phyloP scores from a whole-genome alignment of 1,139 yeast species.

The Taphrina pruni region DNA sequence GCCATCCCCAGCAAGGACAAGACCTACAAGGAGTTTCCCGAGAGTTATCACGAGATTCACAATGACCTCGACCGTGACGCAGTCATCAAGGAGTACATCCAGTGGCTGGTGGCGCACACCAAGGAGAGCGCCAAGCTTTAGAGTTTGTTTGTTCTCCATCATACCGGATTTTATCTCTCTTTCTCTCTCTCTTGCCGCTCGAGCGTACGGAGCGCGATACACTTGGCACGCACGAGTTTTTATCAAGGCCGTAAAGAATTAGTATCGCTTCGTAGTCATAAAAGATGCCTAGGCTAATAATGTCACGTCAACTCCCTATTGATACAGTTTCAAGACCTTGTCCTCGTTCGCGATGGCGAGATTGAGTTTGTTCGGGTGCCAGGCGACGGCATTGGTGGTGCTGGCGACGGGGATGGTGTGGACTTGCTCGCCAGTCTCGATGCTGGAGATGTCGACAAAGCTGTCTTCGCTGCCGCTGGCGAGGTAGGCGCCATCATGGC shows the following conservation, averaged over 20 bases:
- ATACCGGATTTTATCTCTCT: too few relatives aligned
- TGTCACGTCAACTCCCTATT: neutral
- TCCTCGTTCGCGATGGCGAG: constrained; percentile 49
- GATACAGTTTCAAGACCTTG: constrained; percentile 27
- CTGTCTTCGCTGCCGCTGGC: constrained; percentile 51
- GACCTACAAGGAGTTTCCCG: constrained; percentile 43
- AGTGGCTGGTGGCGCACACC: constrained; percentile 5
- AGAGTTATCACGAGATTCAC: constrained; percentile 45
- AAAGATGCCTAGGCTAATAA: constrained; percentile 6
- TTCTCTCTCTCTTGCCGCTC: too few relatives aligned
- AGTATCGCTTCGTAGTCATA: too few relatives aligned
- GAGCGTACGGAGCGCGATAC: neutral
- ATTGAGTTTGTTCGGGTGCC: constrained; percentile 51
- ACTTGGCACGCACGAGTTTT: too few relatives aligned
- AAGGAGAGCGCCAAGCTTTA: constrained; percentile 15
- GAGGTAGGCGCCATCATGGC: constrained; percentile 52
- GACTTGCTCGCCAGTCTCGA: constrained; percentile 49
- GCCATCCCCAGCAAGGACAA: constrained; percentile 45
- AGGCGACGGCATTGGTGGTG: constrained; percentile 48
- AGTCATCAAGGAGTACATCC: constrained; percentile 21
- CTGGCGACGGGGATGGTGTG: constrained; percentile 43
- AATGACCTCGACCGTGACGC: constrained; percentile 17
- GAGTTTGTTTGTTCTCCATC: neutral
- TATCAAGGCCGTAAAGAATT: too few relatives aligned
- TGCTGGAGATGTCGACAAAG: constrained; percentile 50